Percentiles rank a stretch among this genome's conserved stretches.
These are phyloP conservation scores for Penicillium mononematosum DNA, from an alignment of 495 filamentous ascomycete species.

Conservation along the genomic window DNA sequence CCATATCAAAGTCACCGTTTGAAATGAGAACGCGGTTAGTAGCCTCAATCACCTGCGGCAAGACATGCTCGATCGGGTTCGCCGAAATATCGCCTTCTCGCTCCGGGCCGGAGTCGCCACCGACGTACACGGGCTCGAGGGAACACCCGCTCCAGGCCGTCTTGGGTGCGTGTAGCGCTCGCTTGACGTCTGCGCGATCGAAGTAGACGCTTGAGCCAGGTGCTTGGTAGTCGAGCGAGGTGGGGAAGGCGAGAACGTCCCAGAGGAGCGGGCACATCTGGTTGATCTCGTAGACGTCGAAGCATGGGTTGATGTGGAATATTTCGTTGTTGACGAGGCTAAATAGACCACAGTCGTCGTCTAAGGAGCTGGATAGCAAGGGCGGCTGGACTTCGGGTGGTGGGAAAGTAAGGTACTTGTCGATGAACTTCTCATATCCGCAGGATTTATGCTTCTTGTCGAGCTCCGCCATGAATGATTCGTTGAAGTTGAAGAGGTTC, in stretches of 20 bases:
- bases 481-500: conserved; percentile 58
- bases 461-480: conserved; percentile 49
- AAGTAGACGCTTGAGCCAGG: conserved; percentile 53
- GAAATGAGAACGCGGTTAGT: conserved; percentile 59
- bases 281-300: conserved; percentile 57
- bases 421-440: conserved; percentile 55
- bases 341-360: conserved; percentile 53
- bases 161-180: conserved; percentile 57
- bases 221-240: conserved; percentile 38
- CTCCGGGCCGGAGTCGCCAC: conserved; percentile 36
- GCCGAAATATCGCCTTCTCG: conserved; percentile 40
- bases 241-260: conserved; percentile 52
- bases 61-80: conserved; percentile 47
- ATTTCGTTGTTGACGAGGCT: conserved; percentile 48
- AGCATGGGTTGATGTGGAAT: conserved; percentile 57
- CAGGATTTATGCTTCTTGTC: conserved; percentile 51
- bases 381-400: conserved; percentile 42
- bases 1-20: conserved; percentile 60
- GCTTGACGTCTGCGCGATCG: conserved; percentile 56
- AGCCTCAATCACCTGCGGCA: conserved; percentile 61
- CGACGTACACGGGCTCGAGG: conserved; percentile 44
- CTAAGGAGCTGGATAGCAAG: conserved; percentile 32
- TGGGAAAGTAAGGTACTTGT: conserved; percentile 58
- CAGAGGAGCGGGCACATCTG: conserved; percentile 43
- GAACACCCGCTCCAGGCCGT: conserved; percentile 46